Percentiles rank a stretch among this genome's conserved stretches.
Evolutionary conservation across 495 filamentous ascomycete species (phyloP).

Genomic region (Beverwykella pulmonaria): DNA sequence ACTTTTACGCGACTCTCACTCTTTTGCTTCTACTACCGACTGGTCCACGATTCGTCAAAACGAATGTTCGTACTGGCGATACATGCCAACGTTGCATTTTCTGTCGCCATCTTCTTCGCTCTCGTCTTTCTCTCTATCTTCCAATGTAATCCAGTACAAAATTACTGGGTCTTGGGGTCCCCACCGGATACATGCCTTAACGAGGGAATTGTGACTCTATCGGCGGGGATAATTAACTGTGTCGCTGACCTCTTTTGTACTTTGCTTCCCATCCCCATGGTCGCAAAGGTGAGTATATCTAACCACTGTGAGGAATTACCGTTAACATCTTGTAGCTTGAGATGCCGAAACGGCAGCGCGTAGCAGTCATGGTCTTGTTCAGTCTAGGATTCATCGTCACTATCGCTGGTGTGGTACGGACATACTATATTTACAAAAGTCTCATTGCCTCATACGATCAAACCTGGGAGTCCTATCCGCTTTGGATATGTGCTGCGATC

Average conservation of each 20-base stretch:
- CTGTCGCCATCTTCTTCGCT: slow-evolving; percentile 49
- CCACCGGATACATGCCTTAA: slow-evolving; percentile 54
- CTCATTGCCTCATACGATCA: slow-evolving; percentile 55
- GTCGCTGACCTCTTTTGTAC: slow-evolving; percentile 62
- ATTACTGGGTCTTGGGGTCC: slow-evolving; percentile 40
- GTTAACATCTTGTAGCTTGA: slow-evolving; percentile 46
- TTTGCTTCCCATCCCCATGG: slow-evolving; percentile 61
- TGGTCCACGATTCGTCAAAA: slow-evolving; percentile 49
- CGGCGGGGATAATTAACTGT: slow-evolving; percentile 61
- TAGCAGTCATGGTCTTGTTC: slow-evolving; percentile 62
- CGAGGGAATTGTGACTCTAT: slow-evolving; percentile 54
- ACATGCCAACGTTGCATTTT: slow-evolving; percentile 52
- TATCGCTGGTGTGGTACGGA: slow-evolving; percentile 59
- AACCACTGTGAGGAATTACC: too few relatives aligned
- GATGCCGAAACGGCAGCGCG: slow-evolving; percentile 57
- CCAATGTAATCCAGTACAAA: slow-evolving; percentile 57
- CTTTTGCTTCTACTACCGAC: slow-evolving; percentile 59
- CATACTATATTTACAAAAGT: slow-evolving; percentile 55
- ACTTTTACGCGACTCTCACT: slow-evolving; percentile 61
- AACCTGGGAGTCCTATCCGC: slow-evolving; percentile 58
- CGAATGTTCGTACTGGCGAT: slow-evolving; percentile 49
- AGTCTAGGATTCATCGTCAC: slow-evolving; percentile 61
- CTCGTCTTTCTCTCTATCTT: slow-evolving; percentile 58
- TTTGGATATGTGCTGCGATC: slow-evolving; percentile 56
- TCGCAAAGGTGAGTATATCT: slow-evolving; percentile 44